phyloP scores from a whole-genome alignment of 78 protist genomes.

The Dictyostelium purpureum region DNA sequence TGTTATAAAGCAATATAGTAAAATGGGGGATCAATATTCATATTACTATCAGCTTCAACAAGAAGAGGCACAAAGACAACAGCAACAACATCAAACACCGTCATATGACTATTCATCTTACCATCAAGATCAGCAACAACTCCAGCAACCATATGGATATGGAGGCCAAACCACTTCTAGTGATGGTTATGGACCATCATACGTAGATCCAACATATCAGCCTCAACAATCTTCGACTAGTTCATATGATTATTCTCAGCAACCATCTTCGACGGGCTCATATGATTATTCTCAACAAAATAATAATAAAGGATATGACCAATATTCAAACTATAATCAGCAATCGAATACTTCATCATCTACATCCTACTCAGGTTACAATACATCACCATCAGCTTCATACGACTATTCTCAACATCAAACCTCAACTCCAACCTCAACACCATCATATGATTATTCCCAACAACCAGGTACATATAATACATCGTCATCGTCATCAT shows the following conservation, averaged over 20 bases:
- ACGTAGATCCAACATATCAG: conserved; percentile 4
- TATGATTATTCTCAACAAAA: not conserved
- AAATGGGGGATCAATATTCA: not conserved
- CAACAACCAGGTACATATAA: no score
- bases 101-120: not conserved
- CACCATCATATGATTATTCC: not conserved
- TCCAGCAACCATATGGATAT: not conserved
- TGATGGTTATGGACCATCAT: not conserved
- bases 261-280: not conserved
- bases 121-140: conserved; percentile 18
- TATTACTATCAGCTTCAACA: conserved; percentile 1
- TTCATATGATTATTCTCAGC: not conserved
- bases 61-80: conserved; percentile 23
- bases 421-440: not conserved
- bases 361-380: no score
- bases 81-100: conserved; percentile 30
- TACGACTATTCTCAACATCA: not conserved
- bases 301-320: no score
- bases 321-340: no score
- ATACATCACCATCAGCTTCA: not conserved
- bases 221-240: not conserved
- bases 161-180: not conserved
- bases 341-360: not conserved
- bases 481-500: not conserved
- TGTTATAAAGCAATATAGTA: no score